Evolutionary conservation across 2,329 filamentous ascomycete genomes (phyloP), one percentile per base, ranked within the genome.

Genomic region (Clarireedia homoeocarpa): DNA sequence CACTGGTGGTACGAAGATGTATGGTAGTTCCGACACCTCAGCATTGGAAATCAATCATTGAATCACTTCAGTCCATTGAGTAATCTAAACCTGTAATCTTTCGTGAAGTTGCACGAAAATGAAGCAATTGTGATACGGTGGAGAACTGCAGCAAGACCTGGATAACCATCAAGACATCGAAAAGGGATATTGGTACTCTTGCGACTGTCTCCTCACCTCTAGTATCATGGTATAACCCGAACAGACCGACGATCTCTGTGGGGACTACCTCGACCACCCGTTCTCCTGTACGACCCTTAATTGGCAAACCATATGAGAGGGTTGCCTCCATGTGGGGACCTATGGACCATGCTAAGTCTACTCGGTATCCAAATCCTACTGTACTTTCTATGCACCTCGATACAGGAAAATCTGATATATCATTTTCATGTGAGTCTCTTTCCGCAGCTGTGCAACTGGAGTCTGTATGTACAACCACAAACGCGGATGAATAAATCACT

Each of bases 1-100:
- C 40, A 54, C 51, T 54, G 51, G 45, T 20, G 40, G 51, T 36
- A 48, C 17, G 36, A 53, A 53, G 12, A 20, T 48, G 34, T 27
- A 26, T 20, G 39, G 39, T 42, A 20, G 39, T 42, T 42, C 39
- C 39, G 17, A 42, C 17, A 42, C 39, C 39, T 42, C 39, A 42
- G 39, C 15, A n/a, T 42, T 42, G 39, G 39, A 42, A 42, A n/a
- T 42, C 39, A 42, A 42, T 34, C 30, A 42, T 42, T 20, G 30
- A 34, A 34, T 34, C 30, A 34, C 30, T 34, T 34, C 30, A 34
- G 12, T 12, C 30, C 30, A 34, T 34, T 34, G 30, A 34, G 30
- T 4, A 34, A 12, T 34, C 12, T 34, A 12, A 34, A 34, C 30
- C 30, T 34, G 30, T 34, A 34, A 34, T 34, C 10, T 34, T 34